A percentile compares a stretch with the other conserved stretches of the same genome.
Evolutionary conservation across 441 rosid species (phyloP).

Genomic region (Pelargonium myrrhifolium): DNA sequence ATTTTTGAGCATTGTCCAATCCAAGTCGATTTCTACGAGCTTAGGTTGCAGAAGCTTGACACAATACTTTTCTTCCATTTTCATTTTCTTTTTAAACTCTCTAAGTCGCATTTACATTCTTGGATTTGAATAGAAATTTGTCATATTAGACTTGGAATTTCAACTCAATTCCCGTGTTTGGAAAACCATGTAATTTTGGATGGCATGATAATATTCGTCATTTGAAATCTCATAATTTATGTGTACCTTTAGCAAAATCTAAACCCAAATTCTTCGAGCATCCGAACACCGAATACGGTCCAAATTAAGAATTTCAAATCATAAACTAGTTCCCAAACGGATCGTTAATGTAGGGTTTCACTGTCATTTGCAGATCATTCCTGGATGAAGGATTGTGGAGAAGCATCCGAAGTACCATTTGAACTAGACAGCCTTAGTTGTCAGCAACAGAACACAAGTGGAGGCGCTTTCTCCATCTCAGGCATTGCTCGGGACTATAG

Average conservation of each 20-base stretch:
- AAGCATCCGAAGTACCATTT: slow-evolving; percentile 29
- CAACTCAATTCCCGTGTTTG: too few relatives aligned
- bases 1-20: not conserved
- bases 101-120: not conserved
- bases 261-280: too few relatives aligned
- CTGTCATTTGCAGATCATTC: slow-evolving; percentile 46
- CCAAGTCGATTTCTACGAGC: too few relatives aligned
- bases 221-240: too few relatives aligned
- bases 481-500: slow-evolving; percentile 46
- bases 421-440: slow-evolving; percentile 25
- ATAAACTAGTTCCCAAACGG: too few relatives aligned
- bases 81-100: not conserved
- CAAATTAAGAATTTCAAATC: too few relatives aligned
- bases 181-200: too few relatives aligned
- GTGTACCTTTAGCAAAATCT: too few relatives aligned
- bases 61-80: not conserved
- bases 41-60: not conserved
- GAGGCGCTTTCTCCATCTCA: slow-evolving; percentile 36
- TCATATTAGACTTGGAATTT: too few relatives aligned
- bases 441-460: slow-evolving; percentile 34
- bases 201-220: too few relatives aligned
- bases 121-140: too few relatives aligned
- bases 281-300: too few relatives aligned
- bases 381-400: slow-evolving; percentile 51
- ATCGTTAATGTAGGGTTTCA: not conserved